Evolutionary conservation across 805 yeast species (phyloP).

Genomic region (Metschnikowia borealis): DNA sequence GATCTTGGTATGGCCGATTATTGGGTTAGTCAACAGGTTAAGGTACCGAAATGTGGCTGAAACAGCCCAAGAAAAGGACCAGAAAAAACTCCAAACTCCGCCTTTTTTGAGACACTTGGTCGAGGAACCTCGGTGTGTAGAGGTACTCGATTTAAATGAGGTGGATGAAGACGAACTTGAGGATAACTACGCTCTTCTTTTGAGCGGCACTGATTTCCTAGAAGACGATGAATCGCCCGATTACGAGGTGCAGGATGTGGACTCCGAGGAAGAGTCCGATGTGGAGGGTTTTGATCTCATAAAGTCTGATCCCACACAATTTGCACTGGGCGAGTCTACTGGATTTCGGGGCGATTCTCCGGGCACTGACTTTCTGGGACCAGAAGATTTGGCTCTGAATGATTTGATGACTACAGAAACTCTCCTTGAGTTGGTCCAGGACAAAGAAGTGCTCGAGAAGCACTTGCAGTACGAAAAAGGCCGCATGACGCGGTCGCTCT

Average conservation of each 20-base stretch:
- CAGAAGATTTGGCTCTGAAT: background rate
- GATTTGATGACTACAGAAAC: slow-evolving; percentile 15
- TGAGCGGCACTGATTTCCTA: background rate
- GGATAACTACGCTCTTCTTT: background rate
- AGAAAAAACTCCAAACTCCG: slow-evolving; percentile 20
- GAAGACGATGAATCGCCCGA: slow-evolving; percentile 14
- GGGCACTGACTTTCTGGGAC: too few species aligned
- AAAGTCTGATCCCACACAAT: background rate
- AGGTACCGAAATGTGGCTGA: background rate
- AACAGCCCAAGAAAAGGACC: slow-evolving; percentile 2
- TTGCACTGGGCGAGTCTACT: too few species aligned
- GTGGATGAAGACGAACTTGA: background rate
- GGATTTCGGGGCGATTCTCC: background rate
- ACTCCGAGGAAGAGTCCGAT: slow-evolving; percentile 8
- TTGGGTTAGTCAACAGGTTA: slow-evolving; percentile 1
- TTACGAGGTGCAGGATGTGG: slow-evolving; percentile 1
- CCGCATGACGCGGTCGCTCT: slow-evolving; percentile 34
- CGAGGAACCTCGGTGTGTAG: background rate
- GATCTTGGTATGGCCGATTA: slow-evolving; percentile 17
- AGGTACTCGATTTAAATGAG: background rate
- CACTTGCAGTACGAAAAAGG: slow-evolving; percentile 25
- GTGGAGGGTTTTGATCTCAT: slow-evolving; percentile 7
- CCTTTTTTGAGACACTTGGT: slow-evolving; percentile 21
- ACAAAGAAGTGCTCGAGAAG: slow-evolving; percentile 22
- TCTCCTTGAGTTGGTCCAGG: slow-evolving; percentile 13